phyloP scores from a whole-genome alignment of 2,329 filamentous ascomycete species.

The Sporothrix pallida region DNA sequence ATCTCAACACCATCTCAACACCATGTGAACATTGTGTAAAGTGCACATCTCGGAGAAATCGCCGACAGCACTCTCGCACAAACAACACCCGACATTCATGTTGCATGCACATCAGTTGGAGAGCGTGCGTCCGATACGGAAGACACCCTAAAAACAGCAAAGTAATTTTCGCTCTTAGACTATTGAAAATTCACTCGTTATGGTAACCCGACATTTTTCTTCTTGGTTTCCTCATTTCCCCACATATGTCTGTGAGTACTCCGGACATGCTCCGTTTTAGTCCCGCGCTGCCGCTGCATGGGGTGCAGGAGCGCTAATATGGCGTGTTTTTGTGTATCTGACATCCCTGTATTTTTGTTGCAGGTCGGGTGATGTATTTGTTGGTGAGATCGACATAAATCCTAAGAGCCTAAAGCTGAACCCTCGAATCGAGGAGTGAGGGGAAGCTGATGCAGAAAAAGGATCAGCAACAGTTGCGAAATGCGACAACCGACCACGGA shows the following conservation, averaged over 20 bases:
- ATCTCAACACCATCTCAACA: not conserved
- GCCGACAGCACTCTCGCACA: not conserved
- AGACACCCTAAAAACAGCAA: too few species aligned
- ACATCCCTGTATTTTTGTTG: not conserved
- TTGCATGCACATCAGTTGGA: too few species aligned
- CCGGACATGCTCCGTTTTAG: not conserved
- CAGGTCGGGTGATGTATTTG: not conserved
- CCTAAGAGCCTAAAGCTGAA: not conserved
- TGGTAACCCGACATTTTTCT: too few species aligned
- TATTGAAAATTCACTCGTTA: too few species aligned
- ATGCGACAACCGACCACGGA: not conserved
- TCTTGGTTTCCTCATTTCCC: not conserved
- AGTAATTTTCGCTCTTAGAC: too few species aligned
- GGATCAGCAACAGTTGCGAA: not conserved
- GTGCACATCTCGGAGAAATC: not conserved
- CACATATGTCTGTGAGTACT: not conserved
- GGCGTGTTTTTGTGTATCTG: not conserved
- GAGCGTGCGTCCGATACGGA: too few species aligned
- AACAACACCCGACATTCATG: not conserved
- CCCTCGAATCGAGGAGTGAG: conserved; percentile 15
- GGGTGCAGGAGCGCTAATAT: not conserved
- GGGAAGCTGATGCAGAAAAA: not conserved
- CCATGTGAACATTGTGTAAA: too few species aligned
- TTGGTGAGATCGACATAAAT: not conserved
- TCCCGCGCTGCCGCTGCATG: not conserved